Evolutionary conservation across 2,329 filamentous ascomycete genomes (phyloP), one percentile per base, ranked within the genome.

Genomic region (Annulohypoxylon truncatum): DNA sequence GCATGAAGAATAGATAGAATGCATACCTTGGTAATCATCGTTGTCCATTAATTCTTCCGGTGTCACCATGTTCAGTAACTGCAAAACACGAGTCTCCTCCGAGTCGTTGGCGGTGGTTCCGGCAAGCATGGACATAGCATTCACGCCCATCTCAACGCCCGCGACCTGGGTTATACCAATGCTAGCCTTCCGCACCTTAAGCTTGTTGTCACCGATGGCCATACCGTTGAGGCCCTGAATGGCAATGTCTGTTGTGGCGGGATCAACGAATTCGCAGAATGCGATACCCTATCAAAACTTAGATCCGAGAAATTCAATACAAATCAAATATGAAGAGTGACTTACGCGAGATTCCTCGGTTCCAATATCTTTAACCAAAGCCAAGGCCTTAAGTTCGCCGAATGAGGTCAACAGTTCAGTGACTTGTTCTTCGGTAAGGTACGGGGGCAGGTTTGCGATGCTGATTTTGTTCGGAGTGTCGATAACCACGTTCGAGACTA

Each of bases 11-110:
- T 54, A 8, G 18, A 62, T 18, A 40, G 4, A 10, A 12, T 47
- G 73, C 83, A 76, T 85, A 94, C 95, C 95, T 81, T 97, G 92
- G 75, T 97, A 98, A 75, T 99, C 96, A 33, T 98, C 94, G 54
- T 90, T 90, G 76, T 98, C 94, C 80, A 97, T 89, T 22, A 99
- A 83, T 80, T 99, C 96, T 74, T 99, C 96, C 0, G 94, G 86
- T 0, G 96, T 99, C 33, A 99, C 95, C 96, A 99, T 99, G 83
- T 99, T 99, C 76, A 99, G 87, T 67, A 99, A 83, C 80, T 97
- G 95, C 66, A 99, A 79, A 13, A 99, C 95, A 60, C 92, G 88
- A 70, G 92, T 92, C 65, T 90, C 89, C 72, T 97, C 94, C 31
- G 92, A 84, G 65, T 94, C 92, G 60, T 86, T 86, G 35, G 92